phyloP scores from a whole-genome alignment of 306 rosid species.

The Leucaena leucocephala region DNA sequence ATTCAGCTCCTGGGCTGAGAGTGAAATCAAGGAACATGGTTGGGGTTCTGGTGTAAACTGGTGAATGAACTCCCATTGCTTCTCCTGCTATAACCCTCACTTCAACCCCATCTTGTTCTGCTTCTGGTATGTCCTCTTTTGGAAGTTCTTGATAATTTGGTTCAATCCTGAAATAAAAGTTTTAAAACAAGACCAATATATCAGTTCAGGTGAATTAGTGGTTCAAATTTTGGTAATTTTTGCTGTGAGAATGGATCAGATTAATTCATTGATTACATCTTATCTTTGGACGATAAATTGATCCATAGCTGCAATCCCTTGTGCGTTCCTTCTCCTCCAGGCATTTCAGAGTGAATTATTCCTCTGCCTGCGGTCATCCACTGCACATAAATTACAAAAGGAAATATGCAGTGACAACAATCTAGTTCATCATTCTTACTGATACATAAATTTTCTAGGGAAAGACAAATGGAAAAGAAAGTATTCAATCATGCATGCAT shows the following conservation, averaged over 20 bases:
- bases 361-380: constrained; percentile 99
- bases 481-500: not conserved
- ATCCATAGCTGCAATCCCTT: constrained; percentile 93
- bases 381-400: constrained; percentile 39
- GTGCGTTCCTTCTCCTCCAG: constrained; percentile 74
- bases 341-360: constrained; percentile 97
- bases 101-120: constrained; percentile 75
- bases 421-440: not conserved
- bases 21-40: constrained; percentile 82
- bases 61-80: constrained; percentile 77
- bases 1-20: constrained; percentile 56
- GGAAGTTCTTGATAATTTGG: constrained; percentile 84
- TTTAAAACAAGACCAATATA: not conserved
- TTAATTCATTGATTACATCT: constrained; percentile 56
- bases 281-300: constrained; percentile 72
- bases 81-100: constrained; percentile 89
- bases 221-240: constrained; percentile 1
- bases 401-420: constrained; percentile 3
- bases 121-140: constrained; percentile 60
- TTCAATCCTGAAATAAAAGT: constrained; percentile 63
- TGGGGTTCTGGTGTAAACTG: constrained; percentile 84
- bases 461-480: not conserved
- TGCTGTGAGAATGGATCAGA: not conserved
- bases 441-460: not conserved
- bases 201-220: constrained; percentile 10